A percentile compares a stretch with the other conserved stretches of the same genome.
Conservation (phyloP, 2,329 filamentous ascomycete genomes). For the Cordyceps fumosorosea region DNA sequence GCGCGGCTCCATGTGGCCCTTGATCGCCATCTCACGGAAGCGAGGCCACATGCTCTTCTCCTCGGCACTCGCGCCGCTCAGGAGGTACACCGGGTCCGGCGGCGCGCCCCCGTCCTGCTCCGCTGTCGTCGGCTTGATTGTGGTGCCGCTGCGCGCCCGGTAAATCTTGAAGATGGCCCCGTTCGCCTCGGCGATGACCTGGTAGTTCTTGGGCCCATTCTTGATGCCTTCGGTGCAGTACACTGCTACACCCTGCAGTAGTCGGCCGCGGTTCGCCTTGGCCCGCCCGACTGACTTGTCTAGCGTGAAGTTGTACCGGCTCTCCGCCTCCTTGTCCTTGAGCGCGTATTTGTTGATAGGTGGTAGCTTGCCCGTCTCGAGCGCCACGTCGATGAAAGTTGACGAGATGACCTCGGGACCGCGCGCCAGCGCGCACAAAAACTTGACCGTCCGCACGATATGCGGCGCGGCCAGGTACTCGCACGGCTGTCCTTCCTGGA, state of each 20-base stretch:
- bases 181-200: conserved; percentile 80
- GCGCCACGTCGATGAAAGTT: conserved; percentile 69
- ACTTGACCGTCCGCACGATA: conserved; percentile 87
- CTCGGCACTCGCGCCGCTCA: conserved; percentile 59
- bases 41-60: conserved; percentile 72
- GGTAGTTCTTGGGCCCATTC: conserved; percentile 79
- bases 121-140: conserved; percentile 57
- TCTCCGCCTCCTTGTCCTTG: conserved; percentile 66
- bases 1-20: conserved; percentile 70
- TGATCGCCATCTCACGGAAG: conserved; percentile 72
- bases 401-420: conserved; percentile 73
- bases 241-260: conserved; percentile 69
- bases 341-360: conserved; percentile 61
- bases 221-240: conserved; percentile 78
- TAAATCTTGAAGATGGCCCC: conserved; percentile 78
- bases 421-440: conserved; percentile 77
- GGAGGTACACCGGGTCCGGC: conserved; percentile 72
- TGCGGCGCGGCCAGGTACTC: conserved; percentile 83
- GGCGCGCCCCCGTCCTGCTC: conserved; percentile 56
- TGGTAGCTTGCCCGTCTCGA: conserved; percentile 61
- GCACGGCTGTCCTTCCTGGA: conserved; percentile 67
- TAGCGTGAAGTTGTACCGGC: conserved; percentile 62
- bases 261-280: conserved; percentile 65
- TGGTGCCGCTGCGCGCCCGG: conserved; percentile 63
- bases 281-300: conserved; percentile 63